Percentiles rank a stretch among this genome's conserved stretches.
Conservation (phyloP, 2,329 filamentous ascomycete genomes). For the Fusarium sp. region DNA sequence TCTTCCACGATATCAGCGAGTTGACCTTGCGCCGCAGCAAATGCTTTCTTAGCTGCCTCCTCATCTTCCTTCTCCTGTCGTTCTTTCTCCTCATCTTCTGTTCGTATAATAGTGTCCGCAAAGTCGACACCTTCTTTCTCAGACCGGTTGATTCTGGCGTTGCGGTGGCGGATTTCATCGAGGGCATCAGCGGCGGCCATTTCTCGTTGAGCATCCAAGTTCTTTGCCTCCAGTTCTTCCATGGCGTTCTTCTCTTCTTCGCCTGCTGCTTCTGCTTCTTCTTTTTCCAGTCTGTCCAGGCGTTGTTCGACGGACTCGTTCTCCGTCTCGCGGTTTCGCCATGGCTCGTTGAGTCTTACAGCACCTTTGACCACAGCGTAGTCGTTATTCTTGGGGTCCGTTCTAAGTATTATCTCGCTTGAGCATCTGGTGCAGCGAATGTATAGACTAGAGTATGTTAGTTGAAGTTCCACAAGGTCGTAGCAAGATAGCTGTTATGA, state of each 20-base stretch:
- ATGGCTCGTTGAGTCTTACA: constrained; percentile 92
- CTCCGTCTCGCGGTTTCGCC: constrained; percentile 72
- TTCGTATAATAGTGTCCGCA: constrained; percentile 63
- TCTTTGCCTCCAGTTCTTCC: constrained; percentile 95
- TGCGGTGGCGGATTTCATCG: constrained; percentile 92
- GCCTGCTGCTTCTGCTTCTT: constrained; percentile 72
- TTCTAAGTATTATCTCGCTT: constrained; percentile 91
- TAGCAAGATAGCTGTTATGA: no score
- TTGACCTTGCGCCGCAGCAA: constrained; percentile 70
- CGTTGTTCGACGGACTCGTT: constrained; percentile 89
- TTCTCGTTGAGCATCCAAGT: constrained; percentile 89
- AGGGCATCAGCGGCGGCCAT: constrained; percentile 97
- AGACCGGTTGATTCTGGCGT: constrained; percentile 85
- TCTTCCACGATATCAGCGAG: constrained; percentile 64
- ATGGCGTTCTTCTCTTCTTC: constrained; percentile 87
- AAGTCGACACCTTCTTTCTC: constrained; percentile 74
- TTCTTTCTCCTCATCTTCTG: constrained; percentile 69
- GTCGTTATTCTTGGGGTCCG: constrained; percentile 94
- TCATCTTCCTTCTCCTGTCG: constrained; percentile 83
- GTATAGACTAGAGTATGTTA: neutral
- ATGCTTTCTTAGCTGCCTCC: constrained; percentile 82
- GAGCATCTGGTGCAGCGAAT: constrained; percentile 70
- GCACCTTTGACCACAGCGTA: constrained; percentile 85
- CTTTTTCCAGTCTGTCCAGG: constrained; percentile 83
- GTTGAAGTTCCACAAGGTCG: no score